phyloP scores from a whole-genome alignment of 2,329 filamentous ascomycete genomes.

The Aspergillus sp. region DNA sequence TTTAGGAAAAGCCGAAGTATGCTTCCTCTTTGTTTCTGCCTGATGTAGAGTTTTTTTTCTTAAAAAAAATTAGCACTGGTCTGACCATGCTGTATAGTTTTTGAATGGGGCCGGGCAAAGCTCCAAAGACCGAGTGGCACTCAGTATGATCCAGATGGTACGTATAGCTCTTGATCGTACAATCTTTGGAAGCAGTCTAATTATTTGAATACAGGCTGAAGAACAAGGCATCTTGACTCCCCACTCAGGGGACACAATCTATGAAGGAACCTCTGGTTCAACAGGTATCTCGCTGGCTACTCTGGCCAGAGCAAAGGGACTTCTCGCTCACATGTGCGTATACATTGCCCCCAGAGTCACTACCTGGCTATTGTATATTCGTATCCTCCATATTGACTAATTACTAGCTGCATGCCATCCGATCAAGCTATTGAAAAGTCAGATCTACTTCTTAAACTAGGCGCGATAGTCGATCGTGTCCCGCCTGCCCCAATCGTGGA shows the following conservation, averaged over 20 bases:
- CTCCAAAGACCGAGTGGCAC: conserved; percentile 90
- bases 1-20: conserved; percentile 80
- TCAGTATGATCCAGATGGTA: conserved; percentile 74
- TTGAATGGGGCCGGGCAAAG: conserved; percentile 91
- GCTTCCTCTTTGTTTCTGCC: conserved; percentile 1
- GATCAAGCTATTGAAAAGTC: conserved; percentile 88
- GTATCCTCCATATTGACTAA: conserved; percentile 6
- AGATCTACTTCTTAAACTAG: conserved; percentile 80
- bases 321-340: conserved; percentile 77
- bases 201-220: conserved; percentile 59
- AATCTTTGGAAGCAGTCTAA: conserved; percentile 1
- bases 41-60: not conserved
- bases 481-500: conserved; percentile 90
- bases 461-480: conserved; percentile 88
- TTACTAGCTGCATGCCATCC: conserved; percentile 74
- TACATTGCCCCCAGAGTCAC: not conserved
- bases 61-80: not conserved
- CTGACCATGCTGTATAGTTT: conserved; percentile 47
- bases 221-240: conserved; percentile 69
- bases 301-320: conserved; percentile 80
- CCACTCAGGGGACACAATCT: conserved; percentile 84
- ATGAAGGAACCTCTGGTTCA: conserved; percentile 94
- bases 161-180: conserved; percentile 2
- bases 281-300: conserved; percentile 93
- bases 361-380: not conserved